Base-by-base conservation (phyloP, 2,329 filamentous ascomycete genomes). In the Penicillium vulpinum region DNA sequence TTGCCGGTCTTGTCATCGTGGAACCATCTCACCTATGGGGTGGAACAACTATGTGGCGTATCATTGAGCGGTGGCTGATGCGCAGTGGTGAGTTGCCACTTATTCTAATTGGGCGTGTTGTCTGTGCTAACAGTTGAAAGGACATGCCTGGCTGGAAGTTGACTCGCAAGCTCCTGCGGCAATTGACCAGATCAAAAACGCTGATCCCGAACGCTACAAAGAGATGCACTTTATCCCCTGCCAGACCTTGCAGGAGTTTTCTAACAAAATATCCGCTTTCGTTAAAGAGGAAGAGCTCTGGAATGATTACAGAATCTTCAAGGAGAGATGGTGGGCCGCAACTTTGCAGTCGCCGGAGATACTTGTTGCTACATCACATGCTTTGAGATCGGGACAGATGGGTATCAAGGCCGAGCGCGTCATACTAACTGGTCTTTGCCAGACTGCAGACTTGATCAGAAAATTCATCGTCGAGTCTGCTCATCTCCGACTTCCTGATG, bases 161-260 rank as follows among this genome's bases (percentile, higher is more conserved):
- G 51, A 54, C n/a, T 49, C 51, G 3, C 51, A 54, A n/a, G 51
- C 35, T 24, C 51, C 51, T 11, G 18, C 43, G 6, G 44, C 51
- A 26, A 28, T 54, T 21, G 51, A 54, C 16, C 35, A 49, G 16
- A 48, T 46, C 41, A 49, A 41, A 18, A 28, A 41, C 2, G 6
- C n/a, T 26, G 28, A 50, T 26, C 35, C 28, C 4, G 44, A 49
- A n/a, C 51, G 51, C 21, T 54, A 54, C 45, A 50, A 29, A 31
- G 28, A 28, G 2, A 54, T 54, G 16, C 26, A 21, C 21, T 54
- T 54, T 5, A 54, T 40, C 16, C 4, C 26, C 1, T 31, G 44
- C 5, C 24, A 13, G 5, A 21, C 16, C 8, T n/a, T 54, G 9
- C 16, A 49, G 5, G 33, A 54, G 3, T 48, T 49, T n/a, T 9